phyloP scores from a whole-genome alignment of 306 rosid genomes.

The Cucurbita argyrosperma region DNA sequence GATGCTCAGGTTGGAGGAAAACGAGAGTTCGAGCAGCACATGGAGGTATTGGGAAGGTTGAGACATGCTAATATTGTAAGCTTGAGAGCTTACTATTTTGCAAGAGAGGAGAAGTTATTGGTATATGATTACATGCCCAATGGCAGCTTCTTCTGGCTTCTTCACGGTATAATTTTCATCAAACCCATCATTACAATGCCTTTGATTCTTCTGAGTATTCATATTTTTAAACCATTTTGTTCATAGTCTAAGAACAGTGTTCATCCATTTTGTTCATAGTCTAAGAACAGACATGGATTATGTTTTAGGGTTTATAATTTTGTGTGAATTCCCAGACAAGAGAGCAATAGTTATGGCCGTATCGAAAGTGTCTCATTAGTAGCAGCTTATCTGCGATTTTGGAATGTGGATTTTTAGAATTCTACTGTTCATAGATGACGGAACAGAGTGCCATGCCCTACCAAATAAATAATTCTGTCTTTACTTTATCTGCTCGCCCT shows the following conservation, averaged over 20 bases:
- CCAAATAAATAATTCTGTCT: conserved; percentile 9
- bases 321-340: not conserved
- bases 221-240: not conserved
- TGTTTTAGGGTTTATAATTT: not conserved
- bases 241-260: not conserved
- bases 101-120: conserved; percentile 59
- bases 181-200: not conserved
- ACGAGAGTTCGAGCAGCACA: conserved; percentile 61
- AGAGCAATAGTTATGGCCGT: not conserved
- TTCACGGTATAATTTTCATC: conserved; percentile 44
- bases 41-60: conserved; percentile 53
- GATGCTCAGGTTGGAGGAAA: conserved; percentile 56
- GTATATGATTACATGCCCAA: conserved; percentile 78
- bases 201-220: not conserved
- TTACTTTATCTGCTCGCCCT: conserved; percentile 13
- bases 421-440: not conserved
- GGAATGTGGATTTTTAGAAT: not conserved
- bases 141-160: conserved; percentile 70
- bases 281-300: not conserved
- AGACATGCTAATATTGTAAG: conserved; percentile 41
- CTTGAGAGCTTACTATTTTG: conserved; percentile 65
- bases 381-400: not conserved
- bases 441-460: not conserved
- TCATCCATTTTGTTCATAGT: not conserved
- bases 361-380: not conserved